Conservation (phyloP, 1,139 yeast genomes). For the Pichia cactophila region DNA sequence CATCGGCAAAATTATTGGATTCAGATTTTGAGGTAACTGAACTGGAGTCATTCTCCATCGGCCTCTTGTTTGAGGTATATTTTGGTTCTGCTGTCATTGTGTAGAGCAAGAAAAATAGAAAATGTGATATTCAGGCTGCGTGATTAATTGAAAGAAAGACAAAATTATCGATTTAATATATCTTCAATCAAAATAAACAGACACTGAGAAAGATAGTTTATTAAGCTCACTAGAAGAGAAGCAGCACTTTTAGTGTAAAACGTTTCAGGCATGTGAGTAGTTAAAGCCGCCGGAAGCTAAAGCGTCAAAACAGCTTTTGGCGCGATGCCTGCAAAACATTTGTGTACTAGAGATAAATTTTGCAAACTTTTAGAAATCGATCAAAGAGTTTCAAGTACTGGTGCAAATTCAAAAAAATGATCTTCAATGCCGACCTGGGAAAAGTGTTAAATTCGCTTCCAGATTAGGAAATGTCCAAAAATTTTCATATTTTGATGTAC, state of each 20-base stretch:
- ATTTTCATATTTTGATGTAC: neutral
- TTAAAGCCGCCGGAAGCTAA: neutral
- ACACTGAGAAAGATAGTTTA: no score
- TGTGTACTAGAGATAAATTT: no score
- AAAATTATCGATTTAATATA: no score
- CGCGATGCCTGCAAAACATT: no score
- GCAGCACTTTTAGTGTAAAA: neutral
- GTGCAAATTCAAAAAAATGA: no score
- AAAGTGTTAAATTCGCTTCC: neutral
- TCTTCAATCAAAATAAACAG: no score
- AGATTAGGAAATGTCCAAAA: neutral
- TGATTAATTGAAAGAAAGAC: no score
- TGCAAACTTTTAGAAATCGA: no score
- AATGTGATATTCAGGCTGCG: neutral
- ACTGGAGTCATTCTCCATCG: conserved; percentile 2
- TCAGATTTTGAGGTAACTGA: neutral
- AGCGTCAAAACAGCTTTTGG: no score
- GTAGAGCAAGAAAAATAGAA: neutral
- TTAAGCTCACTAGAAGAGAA: no score
- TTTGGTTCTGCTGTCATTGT: neutral
- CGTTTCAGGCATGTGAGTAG: neutral
- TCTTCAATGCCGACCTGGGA: no score
- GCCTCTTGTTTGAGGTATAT: conserved; percentile 1
- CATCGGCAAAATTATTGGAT: neutral
- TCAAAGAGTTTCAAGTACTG: no score